These are phyloP conservation scores for Trichoderma sp. DNA, from an alignment of 2,329 filamentous ascomycete species.

Conservation along the genomic window DNA sequence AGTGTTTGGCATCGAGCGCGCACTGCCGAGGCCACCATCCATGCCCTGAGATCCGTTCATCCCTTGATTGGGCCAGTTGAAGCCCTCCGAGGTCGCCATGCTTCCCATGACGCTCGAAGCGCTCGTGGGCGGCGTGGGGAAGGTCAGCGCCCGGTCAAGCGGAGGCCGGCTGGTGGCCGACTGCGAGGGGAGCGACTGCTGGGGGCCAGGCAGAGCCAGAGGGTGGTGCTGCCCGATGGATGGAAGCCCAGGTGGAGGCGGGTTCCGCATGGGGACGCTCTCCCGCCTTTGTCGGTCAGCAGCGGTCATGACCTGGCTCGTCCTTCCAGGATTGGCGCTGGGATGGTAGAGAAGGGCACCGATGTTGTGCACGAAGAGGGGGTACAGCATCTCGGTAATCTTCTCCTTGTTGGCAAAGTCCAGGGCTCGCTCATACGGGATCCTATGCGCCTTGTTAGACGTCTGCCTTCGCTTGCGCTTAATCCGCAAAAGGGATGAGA, in stretches of 20 bases:
- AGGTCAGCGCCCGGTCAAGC: slow-evolving; percentile 85
- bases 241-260: slow-evolving; percentile 58
- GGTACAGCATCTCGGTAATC: slow-evolving; percentile 93
- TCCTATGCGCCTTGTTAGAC: slow-evolving; percentile 61
- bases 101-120: slow-evolving; percentile 79
- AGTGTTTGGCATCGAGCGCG: slow-evolving; percentile 86
- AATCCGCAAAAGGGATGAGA: slow-evolving; percentile 1
- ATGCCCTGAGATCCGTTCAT: slow-evolving; percentile 69
- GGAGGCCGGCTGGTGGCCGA: slow-evolving; percentile 72
- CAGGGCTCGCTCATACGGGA: slow-evolving; percentile 94
- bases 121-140: slow-evolving; percentile 90
- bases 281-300: slow-evolving; percentile 77
- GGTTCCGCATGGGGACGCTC: slow-evolving; percentile 64
- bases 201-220: slow-evolving; percentile 63
- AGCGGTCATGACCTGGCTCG: slow-evolving; percentile 84
- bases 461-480: slow-evolving; percentile 28
- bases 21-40: slow-evolving; percentile 74
- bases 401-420: slow-evolving; percentile 99
- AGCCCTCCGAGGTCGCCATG: slow-evolving; percentile 75
- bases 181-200: slow-evolving; percentile 64
- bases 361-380: slow-evolving; percentile 97
- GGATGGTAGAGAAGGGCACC: slow-evolving; percentile 92
- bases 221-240: slow-evolving; percentile 67
- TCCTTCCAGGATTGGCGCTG: slow-evolving; percentile 73
- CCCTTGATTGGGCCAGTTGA: slow-evolving; percentile 71